Evolutionary conservation across 257 asterid species (phyloP).

Genomic region (Thymus mandschuricus): DNA sequence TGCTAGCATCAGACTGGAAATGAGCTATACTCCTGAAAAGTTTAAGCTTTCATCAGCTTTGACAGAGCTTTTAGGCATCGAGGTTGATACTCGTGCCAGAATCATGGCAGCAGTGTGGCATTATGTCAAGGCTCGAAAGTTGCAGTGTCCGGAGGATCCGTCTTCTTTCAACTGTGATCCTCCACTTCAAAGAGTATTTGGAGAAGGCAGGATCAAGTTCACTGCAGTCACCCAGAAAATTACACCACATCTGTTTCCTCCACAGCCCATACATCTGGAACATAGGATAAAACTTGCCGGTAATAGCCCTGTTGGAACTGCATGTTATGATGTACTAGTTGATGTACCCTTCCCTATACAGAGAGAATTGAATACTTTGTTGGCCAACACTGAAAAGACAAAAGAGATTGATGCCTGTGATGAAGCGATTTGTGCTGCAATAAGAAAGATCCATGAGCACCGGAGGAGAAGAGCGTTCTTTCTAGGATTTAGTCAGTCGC

Average conservation of each 20-base stretch:
- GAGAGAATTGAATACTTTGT: conserved; percentile 81
- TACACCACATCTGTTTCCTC: conserved; percentile 73
- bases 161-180: conserved; percentile 88
- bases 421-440: conserved; percentile 87
- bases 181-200: conserved; percentile 85
- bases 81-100: conserved; percentile 92
- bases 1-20: conserved; percentile 74
- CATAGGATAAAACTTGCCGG: conserved; percentile 92
- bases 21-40: conserved; percentile 90
- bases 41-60: conserved; percentile 80
- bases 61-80: conserved; percentile 86
- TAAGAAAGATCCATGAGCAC: conserved; percentile 95
- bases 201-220: conserved; percentile 75
- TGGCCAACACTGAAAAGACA: conserved; percentile 87
- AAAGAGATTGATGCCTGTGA: conserved; percentile 95
- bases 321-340: conserved; percentile 85
- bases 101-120: conserved; percentile 93
- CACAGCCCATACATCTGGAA: conserved; percentile 92
- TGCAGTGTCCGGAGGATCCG: conserved; percentile 86
- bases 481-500: conserved; percentile 98
- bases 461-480: conserved; percentile 88
- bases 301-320: conserved; percentile 85
- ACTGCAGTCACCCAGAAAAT: conserved; percentile 84
- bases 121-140: conserved; percentile 88
- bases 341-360: conserved; percentile 95